These are phyloP conservation scores for Mycocentrospora acerina DNA, from an alignment of 2,329 filamentous ascomycete genomes.

Conservation along the genomic window DNA sequence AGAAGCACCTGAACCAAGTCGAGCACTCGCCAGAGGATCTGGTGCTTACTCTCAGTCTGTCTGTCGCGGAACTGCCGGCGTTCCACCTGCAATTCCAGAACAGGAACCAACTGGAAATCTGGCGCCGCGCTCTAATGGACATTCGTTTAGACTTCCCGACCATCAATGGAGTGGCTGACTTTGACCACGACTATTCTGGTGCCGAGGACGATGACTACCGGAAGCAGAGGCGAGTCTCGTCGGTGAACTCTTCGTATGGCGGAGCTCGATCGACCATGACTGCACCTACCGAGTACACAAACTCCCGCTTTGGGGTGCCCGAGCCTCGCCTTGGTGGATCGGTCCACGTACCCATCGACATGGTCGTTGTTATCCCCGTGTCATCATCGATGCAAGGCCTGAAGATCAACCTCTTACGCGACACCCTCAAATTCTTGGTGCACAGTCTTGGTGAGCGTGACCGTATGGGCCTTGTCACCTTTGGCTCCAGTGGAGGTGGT, in stretches of 20 bases:
- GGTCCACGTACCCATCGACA: conserved; percentile 87
- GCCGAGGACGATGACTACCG: conserved; percentile 87
- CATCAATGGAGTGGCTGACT: conserved; percentile 65
- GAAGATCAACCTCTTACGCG: conserved; percentile 91
- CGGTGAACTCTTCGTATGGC: conserved; percentile 81
- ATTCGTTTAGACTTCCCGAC: conserved; percentile 68
- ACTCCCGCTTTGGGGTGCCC: conserved; percentile 50
- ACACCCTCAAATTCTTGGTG: conserved; percentile 90
- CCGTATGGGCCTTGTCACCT: conserved; percentile 95
- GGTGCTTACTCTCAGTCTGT: conserved; percentile 84
- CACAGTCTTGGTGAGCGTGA: conserved; percentile 86
- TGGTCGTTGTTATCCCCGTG: conserved; percentile 94
- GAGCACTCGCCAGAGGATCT: conserved; percentile 73
- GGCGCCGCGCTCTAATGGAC: conserved; percentile 85
- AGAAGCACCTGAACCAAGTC: conserved; percentile 93
- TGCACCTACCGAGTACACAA: conserved; percentile 89
- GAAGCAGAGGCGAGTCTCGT: conserved; percentile 71
- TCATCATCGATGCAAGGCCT: conserved; percentile 99
- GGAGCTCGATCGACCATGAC: conserved; percentile 81
- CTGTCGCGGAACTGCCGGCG: conserved; percentile 86
- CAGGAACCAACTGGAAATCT: conserved; percentile 79
- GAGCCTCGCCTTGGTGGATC: conserved; percentile 54
- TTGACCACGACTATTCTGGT: conserved; percentile 78
- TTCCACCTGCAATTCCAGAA: conserved; percentile 92
- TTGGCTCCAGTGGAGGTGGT: conserved; percentile 89